Base-by-base conservation (phyloP, 495 filamentous ascomycete genomes). In the Talaromyces nanjingensis region DNA sequence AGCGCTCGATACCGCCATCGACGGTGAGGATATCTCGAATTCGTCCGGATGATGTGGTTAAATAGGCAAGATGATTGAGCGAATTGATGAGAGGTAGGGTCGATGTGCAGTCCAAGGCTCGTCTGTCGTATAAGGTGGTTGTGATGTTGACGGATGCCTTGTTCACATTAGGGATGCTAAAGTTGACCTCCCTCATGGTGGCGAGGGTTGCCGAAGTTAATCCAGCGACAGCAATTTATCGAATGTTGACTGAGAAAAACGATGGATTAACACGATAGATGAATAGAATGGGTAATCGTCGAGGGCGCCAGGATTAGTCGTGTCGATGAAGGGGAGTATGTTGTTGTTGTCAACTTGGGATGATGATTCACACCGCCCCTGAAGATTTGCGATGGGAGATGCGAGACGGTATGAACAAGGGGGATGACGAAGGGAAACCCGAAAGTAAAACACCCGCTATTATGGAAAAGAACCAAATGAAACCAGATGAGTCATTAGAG, bases 61-160 rank as follows among this genome's bases (percentile, higher is more conserved):
- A 90, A 72, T 97, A 97, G 56, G 93, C 93, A 69, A 98, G 90
- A 76, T 98, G 93, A 73, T 97, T 97, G 69, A 98, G 86, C 0
- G 94, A 98, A 79, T 97, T 98, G 77, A 98, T 97, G 33, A 98
- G 83, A 29, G 94, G 96, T 29, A 98, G 83, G 4, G 94, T 98
- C 22, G 94, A 98, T 65, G 94, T 98, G 79, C 94, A 98, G 74
- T 98, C 94, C 67, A 98, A 88, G 62, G 94, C 94, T 73, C 94
- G 87, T 65, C 94, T 91, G 75, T 98, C 94, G 74, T 98, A 98
- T 65, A 98, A 86, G 73, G 93, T 96, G 54, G 94, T 97, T 66
- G 94, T 98, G 81, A 98, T 98, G 69, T 94, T 93, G 73, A 98
- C 94, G 63, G 94, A 96, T 67, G 94, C 94, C 87, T 98, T 98